Evolutionary conservation across 768 basidiomycete genomes (phyloP).

Genomic region (Lenzites betulinus): DNA sequence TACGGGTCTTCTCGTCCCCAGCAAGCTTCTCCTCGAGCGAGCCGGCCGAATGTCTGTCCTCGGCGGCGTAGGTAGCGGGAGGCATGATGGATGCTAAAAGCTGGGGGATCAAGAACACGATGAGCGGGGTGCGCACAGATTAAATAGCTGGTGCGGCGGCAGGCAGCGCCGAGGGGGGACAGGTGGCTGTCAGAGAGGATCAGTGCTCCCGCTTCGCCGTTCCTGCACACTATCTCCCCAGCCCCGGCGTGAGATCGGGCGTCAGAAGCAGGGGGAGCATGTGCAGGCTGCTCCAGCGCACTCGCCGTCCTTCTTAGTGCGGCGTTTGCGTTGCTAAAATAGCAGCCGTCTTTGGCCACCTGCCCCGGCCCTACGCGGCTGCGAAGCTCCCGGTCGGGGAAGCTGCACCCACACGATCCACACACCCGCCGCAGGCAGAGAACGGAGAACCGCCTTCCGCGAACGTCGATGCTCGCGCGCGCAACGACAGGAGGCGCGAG

Average conservation of each 20-base stretch:
- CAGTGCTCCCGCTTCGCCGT: not conserved
- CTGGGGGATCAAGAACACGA: not conserved
- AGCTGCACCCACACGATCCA: too few relatives aligned
- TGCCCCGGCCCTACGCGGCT: not conserved
- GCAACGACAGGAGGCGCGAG: not conserved
- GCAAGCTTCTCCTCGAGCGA: slow-evolving; percentile 24
- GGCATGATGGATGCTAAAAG: slow-evolving; percentile 14
- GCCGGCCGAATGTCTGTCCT: slow-evolving; percentile 12
- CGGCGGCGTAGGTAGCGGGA: slow-evolving; percentile 6
- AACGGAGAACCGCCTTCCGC: too few relatives aligned
- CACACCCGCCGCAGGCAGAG: too few relatives aligned
- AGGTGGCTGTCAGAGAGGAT: not conserved
- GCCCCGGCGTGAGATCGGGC: not conserved
- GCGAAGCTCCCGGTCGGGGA: too few relatives aligned
- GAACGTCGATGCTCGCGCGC: not conserved
- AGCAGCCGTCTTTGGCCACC: not conserved
- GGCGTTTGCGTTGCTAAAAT: not conserved
- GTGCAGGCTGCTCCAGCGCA: not conserved
- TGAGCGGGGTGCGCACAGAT: not conserved
- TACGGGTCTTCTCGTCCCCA: slow-evolving; percentile 22
- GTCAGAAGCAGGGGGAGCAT: not conserved
- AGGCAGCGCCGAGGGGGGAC: not conserved
- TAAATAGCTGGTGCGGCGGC: not conserved
- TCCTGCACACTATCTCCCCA: not conserved
- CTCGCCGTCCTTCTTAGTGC: not conserved